Conservation (phyloP, 225 moss, liverwort and hornwort genomes). For the Climacium dendroides region DNA sequence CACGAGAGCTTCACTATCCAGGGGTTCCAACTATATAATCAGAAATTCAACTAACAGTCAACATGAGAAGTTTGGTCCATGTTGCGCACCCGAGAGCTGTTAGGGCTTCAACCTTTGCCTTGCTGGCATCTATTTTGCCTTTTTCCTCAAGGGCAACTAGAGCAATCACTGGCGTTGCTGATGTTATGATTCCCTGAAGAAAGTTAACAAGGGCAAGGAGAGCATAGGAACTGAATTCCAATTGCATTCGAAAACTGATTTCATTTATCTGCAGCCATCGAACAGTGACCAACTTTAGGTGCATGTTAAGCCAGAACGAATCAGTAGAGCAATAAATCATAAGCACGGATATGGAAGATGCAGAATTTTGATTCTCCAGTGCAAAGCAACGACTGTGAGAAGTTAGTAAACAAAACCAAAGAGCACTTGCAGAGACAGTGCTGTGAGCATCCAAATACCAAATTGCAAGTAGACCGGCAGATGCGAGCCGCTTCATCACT, state of each 20-base stretch:
- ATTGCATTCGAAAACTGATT: slow-evolving; percentile 39
- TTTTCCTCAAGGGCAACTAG: slow-evolving; percentile 8
- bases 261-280: slow-evolving; percentile 38
- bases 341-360: background rate
- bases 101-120: slow-evolving; percentile 53
- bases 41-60: background rate
- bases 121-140: slow-evolving; percentile 21
- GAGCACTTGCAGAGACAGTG: background rate
- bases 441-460: slow-evolving; percentile 22
- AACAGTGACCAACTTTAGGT: background rate
- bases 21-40: background rate
- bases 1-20: background rate
- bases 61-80: background rate
- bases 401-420: background rate
- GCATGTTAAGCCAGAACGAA: background rate
- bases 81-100: slow-evolving; percentile 55
- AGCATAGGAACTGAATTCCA: slow-evolving; percentile 37
- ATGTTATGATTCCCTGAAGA: slow-evolving; percentile 30
- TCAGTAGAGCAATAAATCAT: background rate
- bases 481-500: slow-evolving; percentile 26
- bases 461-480: slow-evolving; percentile 35
- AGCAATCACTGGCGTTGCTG: slow-evolving; percentile 4
- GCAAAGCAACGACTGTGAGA: background rate
- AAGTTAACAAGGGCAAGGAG: slow-evolving; percentile 34
- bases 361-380: background rate